Percentiles rank a stretch among this genome's conserved stretches.
These are phyloP conservation scores for Russula brevipes DNA, from an alignment of 768 basidiomycete species.

Conservation along the genomic window DNA sequence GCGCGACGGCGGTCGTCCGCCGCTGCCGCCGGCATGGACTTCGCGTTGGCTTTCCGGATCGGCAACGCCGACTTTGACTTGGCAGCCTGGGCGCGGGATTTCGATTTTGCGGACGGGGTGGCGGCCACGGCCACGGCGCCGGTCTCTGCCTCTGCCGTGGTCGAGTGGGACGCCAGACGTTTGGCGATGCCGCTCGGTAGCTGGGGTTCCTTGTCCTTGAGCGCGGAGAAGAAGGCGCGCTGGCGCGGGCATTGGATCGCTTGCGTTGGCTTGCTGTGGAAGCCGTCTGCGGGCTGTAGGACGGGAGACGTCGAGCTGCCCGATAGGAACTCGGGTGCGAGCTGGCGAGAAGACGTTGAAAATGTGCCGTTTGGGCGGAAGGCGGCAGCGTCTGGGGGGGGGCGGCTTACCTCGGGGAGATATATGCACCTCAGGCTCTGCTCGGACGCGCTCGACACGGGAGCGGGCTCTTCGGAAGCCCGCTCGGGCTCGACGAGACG, in stretches of 20 bases:
- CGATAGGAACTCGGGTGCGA: conserved; percentile 21
- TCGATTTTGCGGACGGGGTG: neutral
- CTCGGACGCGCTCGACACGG: conserved; percentile 7
- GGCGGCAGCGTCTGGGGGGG: no score
- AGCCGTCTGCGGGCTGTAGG: conserved; percentile 17
- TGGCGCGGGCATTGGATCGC: conserved; percentile 11
- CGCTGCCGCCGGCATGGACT: neutral
- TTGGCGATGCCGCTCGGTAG: conserved; percentile 5
- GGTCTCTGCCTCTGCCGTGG: neutral
- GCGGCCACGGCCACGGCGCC: neutral
- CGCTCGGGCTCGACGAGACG: neutral
- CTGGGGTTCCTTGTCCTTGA: conserved; percentile 14
- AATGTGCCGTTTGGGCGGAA: neutral
- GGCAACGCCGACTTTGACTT: conserved; percentile 8
- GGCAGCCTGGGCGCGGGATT: neutral
- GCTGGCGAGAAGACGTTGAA: neutral
- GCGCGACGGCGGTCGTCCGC: neutral
- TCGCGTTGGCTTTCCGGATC: conserved; percentile 3
- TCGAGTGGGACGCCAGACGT: neutral
- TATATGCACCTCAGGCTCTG: conserved; percentile 22
- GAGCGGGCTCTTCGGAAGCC: neutral
- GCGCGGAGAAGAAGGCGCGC: conserved; percentile 16
- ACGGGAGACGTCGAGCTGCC: conserved; percentile 23
- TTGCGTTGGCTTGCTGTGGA: conserved; percentile 19
- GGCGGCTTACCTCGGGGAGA: conserved; percentile 11